Base-by-base conservation (phyloP, 2,329 filamentous ascomycete genomes). In the Colletotrichum sp. region DNA sequence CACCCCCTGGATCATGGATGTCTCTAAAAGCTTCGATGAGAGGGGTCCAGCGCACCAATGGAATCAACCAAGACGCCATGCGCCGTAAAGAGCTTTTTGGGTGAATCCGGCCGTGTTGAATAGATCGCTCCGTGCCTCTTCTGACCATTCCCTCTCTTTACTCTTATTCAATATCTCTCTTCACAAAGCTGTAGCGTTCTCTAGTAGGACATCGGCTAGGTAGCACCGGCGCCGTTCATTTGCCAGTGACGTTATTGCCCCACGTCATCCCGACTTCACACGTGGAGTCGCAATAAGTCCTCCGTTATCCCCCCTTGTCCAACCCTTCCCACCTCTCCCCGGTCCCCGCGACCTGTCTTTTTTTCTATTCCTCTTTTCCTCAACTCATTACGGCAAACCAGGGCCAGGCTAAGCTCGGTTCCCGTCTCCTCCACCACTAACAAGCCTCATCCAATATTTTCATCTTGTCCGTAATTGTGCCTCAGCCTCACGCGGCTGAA, bases 201-300 rank as follows among this genome's bases (percentile, higher is more conserved):
- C 43, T 48, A 48, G 43, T n/a, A 48, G 43, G 18, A 12, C 43
- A 21, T n/a, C n/a, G 18, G 18, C 43, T 48, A 48, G 43, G 43
- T 48, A 48, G 43, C n/a, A 43, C 12, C 21, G 18, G 38, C 38
- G 56, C 55, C 26, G 60, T 48, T 72, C 72, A 72, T 75, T 75
- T 71, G 72, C 62, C 67, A 72, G 72, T 67, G 69, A 75, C 69
- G 62, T 56, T 67, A 21, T 30, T 52, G 69, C 55, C 62, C 62
- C 56, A 67, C 72, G 72, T 72, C 69, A 72, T 72, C 72, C 72
- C 69, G 69, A 75, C 62, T 71, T 75, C 72, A 72, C 72, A 75
- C 72, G 72, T 72, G 72, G 72, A 66, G 72, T 71, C 32, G 62
- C 62, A 65, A 64, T 70, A 61, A 62, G 30, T 52, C 34, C 36